Evolutionary conservation across 176 grass and related monocot genomes (phyloP), one percentile per base, ranked within the genome.

Genomic region (Triticum monococcum): DNA sequence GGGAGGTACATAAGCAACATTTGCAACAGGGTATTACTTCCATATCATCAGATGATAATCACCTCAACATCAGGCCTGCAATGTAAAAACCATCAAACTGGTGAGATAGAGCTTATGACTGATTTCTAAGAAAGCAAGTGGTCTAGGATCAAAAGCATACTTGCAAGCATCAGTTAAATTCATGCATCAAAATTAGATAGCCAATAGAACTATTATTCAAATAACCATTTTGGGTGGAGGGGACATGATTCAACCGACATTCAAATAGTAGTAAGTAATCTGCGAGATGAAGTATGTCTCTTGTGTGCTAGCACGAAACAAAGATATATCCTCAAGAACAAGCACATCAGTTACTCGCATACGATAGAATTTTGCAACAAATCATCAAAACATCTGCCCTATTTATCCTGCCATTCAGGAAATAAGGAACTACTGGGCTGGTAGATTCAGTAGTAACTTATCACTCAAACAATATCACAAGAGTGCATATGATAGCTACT

Each of bases 1-100:
- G 45, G 54, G 45, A 74, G 68, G 59, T 69, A 84, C 85, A 87
- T 80, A 48, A 75, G 78, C 68, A 87, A 18, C 89, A 84, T 68
- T 84, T 5, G 5, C 46, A 76, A 84, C 60, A 68, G 45, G 57
- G 25, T 26, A 46, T 35, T 8, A 65, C 68, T 62, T 68, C 67
- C 16, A 59, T 48, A 68, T 63, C 68, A 46, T 48, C 75, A 30
- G 60, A 91, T 68, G 68, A 61, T 56, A 43, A 35, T 57, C 48
- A 40, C 79, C 75, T 80, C 7, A 0, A 18, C 75, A 70, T 63
- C 60, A 74, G 43, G 25, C 57, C 89, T 90, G 84, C 57, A 83
- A 16, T 14, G 9, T 41, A 83, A 36, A 2, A 79, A 36, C 14
- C 7, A 70, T 0, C 3, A 6, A 76, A 23, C 5, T 1, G 14